Conservation (phyloP, 2,329 filamentous ascomycete genomes). For the Trichoderma sp. region DNA sequence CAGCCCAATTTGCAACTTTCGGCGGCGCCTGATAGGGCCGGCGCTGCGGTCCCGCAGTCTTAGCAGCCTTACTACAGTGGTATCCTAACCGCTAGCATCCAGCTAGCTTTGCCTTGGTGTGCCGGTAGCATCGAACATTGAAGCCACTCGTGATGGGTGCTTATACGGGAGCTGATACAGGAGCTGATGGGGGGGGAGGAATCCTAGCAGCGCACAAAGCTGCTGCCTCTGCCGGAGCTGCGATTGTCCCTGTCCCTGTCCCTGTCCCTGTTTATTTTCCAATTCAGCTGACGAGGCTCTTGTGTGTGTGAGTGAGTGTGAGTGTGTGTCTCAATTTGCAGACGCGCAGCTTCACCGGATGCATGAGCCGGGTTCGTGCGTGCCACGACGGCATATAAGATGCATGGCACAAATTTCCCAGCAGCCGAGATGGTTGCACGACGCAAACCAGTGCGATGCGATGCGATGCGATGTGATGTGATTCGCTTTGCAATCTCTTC, state of each 20-base stretch:
- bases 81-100: background rate
- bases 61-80: background rate
- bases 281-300: conserved; percentile 2
- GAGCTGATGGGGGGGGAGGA: too few species aligned
- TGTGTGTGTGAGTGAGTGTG: too few species aligned
- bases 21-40: background rate
- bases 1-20: background rate
- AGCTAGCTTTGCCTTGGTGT: background rate
- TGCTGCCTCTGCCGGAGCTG: background rate
- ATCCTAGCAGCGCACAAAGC: background rate
- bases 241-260: background rate
- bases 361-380: conserved; percentile 19
- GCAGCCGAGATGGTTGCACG: conserved; percentile 7
- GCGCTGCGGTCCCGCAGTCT: background rate
- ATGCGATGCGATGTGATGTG: too few species aligned
- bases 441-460: background rate
- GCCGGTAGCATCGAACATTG: background rate
- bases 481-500: background rate
- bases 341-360: conserved; percentile 27
- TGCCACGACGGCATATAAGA: background rate
- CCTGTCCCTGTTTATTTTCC: background rate
- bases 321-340: background rate
- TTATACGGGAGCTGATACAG: too few species aligned
- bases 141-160: background rate
- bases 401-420: conserved; percentile 25